Evolutionary conservation across 2,329 filamentous ascomycete genomes (phyloP).

Genomic region (Fusarium caatingaense): DNA sequence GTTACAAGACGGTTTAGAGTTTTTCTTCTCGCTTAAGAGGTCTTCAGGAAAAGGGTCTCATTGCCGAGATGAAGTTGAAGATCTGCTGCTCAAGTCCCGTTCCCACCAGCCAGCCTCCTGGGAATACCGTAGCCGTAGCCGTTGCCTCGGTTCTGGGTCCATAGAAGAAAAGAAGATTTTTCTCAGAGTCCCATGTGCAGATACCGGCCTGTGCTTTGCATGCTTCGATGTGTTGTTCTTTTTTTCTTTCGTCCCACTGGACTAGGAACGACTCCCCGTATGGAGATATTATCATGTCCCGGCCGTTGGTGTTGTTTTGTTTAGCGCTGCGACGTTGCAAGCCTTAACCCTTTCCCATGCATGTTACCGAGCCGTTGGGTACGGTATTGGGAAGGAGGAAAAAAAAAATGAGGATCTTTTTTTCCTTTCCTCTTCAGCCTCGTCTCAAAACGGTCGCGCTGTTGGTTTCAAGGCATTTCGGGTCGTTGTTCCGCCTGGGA

Average conservation of each 20-base stretch:
- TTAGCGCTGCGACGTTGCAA: constrained; percentile 27
- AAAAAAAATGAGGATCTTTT: background rate
- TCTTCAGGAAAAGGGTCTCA: background rate
- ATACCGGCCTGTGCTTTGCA: constrained; percentile 1
- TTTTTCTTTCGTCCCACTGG: background rate
- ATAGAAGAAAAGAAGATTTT: constrained; percentile 14
- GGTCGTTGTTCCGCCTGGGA: constrained; percentile 1
- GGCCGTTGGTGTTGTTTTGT: constrained; percentile 9
- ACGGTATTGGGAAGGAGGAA: background rate
- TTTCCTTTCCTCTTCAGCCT: constrained; percentile 22
- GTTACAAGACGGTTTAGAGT: constrained; percentile 14
- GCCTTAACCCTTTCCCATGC: constrained; percentile 10
- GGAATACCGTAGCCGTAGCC: constrained; percentile 1
- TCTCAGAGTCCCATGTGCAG: background rate
- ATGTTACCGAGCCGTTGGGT: constrained; percentile 33
- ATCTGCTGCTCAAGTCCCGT: constrained; percentile 11
- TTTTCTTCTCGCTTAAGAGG: constrained; percentile 3
- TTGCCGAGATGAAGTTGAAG: constrained; percentile 19
- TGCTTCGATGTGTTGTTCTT: constrained; percentile 9
- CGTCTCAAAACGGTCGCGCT: constrained; percentile 14
- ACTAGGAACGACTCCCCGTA: constrained; percentile 18
- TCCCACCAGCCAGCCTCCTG: background rate
- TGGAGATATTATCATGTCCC: constrained; percentile 12
- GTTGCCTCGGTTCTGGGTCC: constrained; percentile 16
- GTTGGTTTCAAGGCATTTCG: constrained; percentile 9